Evolutionary conservation across 257 asterid species (phyloP).

Genomic region (Scutellaria barbata): DNA sequence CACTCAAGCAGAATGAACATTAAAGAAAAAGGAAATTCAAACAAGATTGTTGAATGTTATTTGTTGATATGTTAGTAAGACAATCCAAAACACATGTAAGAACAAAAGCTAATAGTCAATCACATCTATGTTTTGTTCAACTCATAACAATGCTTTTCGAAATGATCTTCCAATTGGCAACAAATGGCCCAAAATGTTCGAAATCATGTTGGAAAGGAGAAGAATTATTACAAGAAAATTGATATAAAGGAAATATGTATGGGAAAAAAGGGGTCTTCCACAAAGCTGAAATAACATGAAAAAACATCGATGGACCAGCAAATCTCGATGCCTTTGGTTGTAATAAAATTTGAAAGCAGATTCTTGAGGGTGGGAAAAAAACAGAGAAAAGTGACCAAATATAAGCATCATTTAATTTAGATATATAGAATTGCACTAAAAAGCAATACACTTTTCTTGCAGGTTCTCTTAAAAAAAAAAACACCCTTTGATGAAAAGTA

Average conservation of each 20-base stretch:
- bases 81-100: background rate
- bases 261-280: conserved; percentile 27
- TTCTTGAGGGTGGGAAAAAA: conserved; percentile 36
- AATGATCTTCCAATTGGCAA: background rate
- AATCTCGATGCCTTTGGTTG: conserved; percentile 42
- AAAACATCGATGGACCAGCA: conserved; percentile 33
- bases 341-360: conserved; percentile 54
- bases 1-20: too few species aligned
- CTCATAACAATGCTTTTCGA: background rate
- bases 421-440: conserved; percentile 39
- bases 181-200: conserved; percentile 22
- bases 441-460: conserved; percentile 45
- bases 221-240: background rate
- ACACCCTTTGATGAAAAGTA: conserved; percentile 57
- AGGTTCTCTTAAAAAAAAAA: conserved; percentile 36
- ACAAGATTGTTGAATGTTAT: too few species aligned
- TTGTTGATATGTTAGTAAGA: background rate
- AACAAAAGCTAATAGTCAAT: background rate
- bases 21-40: too few species aligned
- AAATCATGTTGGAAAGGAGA: conserved; percentile 19
- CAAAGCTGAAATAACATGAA: conserved; percentile 4
- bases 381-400: conserved; percentile 33
- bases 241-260: conserved; percentile 28
- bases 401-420: conserved; percentile 36
- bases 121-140: background rate